Conservation (phyloP, 2,329 filamentous ascomycete genomes). For the Alternaria ventricosa region DNA sequence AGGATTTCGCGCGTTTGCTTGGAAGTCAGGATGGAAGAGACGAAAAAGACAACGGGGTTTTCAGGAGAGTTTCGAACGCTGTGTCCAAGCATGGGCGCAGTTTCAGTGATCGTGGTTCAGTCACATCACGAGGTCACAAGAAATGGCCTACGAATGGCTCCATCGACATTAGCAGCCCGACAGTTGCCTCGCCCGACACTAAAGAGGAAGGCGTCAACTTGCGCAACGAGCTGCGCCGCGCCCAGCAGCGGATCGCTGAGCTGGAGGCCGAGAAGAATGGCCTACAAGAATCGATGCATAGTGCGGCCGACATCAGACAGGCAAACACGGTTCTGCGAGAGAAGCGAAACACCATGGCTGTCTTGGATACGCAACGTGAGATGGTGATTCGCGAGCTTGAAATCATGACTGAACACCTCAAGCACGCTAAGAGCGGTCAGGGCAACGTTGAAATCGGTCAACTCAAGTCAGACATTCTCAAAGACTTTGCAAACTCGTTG, state of each 20-base stretch:
- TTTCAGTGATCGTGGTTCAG: constrained; percentile 68
- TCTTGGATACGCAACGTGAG: constrained; percentile 91
- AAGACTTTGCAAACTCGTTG: constrained; percentile 67
- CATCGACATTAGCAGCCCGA: constrained; percentile 71
- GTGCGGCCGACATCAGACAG: constrained; percentile 69
- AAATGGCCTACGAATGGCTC: constrained; percentile 53
- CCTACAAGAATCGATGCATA: constrained; percentile 61
- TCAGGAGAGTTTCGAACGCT: constrained; percentile 89
- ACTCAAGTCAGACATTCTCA: constrained; percentile 66
- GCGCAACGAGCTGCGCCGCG: constrained; percentile 78
- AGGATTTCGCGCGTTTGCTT: constrained; percentile 90
- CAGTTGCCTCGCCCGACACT: constrained; percentile 63
- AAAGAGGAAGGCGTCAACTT: constrained; percentile 55
- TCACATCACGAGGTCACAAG: constrained; percentile 44
- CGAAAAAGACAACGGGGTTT: constrained; percentile 58
- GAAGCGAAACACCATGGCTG: constrained; percentile 94
- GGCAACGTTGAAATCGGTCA: constrained; percentile 80
- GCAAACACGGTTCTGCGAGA: constrained; percentile 88
- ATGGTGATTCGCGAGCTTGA: constrained; percentile 94
- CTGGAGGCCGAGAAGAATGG: constrained; percentile 78
- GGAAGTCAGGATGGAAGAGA: constrained; percentile 69
- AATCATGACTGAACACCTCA: constrained; percentile 85
- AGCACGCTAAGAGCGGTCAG: constrained; percentile 79
- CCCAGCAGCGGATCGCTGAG: constrained; percentile 84
- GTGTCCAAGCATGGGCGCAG: constrained; percentile 86